Evolutionary conservation across 345 rosid species (phyloP).

Genomic region (Iberis pinnata): DNA sequence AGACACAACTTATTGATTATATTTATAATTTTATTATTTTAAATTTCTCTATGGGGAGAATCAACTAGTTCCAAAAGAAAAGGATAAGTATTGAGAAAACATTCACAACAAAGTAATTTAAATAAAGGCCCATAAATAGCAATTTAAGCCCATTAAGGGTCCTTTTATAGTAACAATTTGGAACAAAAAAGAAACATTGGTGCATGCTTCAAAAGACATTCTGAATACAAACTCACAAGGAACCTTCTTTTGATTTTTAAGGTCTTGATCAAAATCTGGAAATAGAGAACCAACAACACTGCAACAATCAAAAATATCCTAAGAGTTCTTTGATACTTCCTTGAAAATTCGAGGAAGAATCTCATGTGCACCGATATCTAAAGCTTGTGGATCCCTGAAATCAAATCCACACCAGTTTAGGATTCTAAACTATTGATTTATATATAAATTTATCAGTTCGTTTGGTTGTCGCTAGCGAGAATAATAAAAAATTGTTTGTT

Average conservation of each 20-base stretch:
- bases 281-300: conserved; percentile 2
- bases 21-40: too few relatives aligned
- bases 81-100: too few relatives aligned
- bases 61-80: too few relatives aligned
- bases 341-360: conserved; percentile 81
- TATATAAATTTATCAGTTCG: too few relatives aligned
- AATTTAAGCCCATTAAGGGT: not conserved
- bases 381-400: conserved; percentile 75
- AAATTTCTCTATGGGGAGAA: too few relatives aligned
- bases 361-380: conserved; percentile 74
- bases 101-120: too few relatives aligned
- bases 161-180: not conserved
- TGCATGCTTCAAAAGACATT: too few relatives aligned
- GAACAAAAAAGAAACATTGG: not conserved
- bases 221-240: not conserved
- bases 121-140: not conserved
- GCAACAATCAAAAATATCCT: conserved; percentile 21
- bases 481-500: too few relatives aligned
- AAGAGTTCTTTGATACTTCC: conserved; percentile 32
- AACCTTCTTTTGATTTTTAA: not conserved
- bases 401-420: not conserved
- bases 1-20: too few relatives aligned
- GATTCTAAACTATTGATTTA: not conserved
- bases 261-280: conserved; percentile 18
- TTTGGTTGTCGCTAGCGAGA: too few relatives aligned